Conservation (phyloP, 2,329 filamentous ascomycete species). For the Arthrinium puccinioides region DNA sequence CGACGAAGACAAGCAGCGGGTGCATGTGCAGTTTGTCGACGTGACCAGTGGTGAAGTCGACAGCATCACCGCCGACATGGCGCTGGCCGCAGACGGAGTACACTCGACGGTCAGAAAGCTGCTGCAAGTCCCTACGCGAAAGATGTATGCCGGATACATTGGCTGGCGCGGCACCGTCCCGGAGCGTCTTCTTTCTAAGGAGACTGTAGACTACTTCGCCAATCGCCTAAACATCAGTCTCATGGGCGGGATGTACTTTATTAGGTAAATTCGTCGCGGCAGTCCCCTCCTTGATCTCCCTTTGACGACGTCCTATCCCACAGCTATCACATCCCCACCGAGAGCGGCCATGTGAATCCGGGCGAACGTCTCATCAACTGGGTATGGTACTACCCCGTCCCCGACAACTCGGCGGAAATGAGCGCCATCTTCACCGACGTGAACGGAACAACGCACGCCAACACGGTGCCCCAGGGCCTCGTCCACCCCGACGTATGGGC, state of each 20-base stretch:
- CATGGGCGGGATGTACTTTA: too few relatives aligned
- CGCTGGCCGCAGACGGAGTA: conserved; percentile 36
- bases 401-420: conserved; percentile 21
- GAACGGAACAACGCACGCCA: conserved; percentile 21
- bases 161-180: conserved; percentile 32
- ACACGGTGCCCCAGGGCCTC: conserved; percentile 30
- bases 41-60: conserved; percentile 23
- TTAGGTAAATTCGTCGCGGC: too few relatives aligned
- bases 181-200: too few relatives aligned
- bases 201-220: too few relatives aligned
- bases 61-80: conserved; percentile 24
- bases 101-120: conserved; percentile 29
- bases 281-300: too few relatives aligned
- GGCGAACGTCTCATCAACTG: conserved; percentile 35
- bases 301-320: conserved; percentile 33
- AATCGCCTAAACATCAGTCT: too few relatives aligned
- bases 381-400: conserved; percentile 36
- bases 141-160: conserved; percentile 31
- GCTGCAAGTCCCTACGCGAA: conserved; percentile 19
- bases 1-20: too few relatives aligned
- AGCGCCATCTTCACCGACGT: conserved; percentile 27
- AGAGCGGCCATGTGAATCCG: conserved; percentile 25
- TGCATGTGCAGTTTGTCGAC: too few relatives aligned
- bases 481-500: conserved; percentile 24
- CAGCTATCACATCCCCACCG: conserved; percentile 33